A percentile compares a stretch with the other conserved stretches of the same genome.
Evolutionary conservation across 495 filamentous ascomycete genomes (phyloP).

Genomic region (Articulospora tetracladia): DNA sequence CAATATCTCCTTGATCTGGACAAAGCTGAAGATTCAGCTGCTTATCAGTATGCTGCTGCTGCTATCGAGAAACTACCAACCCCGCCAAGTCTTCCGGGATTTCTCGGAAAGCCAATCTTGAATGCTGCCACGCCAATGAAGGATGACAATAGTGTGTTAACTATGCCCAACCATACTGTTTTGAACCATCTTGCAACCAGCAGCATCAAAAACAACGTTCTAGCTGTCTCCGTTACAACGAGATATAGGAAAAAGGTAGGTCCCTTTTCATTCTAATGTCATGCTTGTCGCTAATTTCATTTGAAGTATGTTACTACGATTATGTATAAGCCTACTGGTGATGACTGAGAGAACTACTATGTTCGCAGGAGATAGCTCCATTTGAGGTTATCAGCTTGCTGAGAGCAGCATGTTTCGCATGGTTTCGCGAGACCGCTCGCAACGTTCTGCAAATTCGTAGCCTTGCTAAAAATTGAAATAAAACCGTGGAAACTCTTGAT

Average conservation of each 20-base stretch:
- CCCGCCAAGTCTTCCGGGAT: conserved; percentile 84
- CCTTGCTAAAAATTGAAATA: not conserved
- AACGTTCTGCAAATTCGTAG: not conserved
- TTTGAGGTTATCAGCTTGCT: too few relatives aligned
- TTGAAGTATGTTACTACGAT: conserved; percentile 92
- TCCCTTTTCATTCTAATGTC: not conserved
- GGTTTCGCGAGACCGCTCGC: not conserved
- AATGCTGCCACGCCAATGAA: conserved; percentile 89
- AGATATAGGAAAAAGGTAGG: conserved; percentile 92
- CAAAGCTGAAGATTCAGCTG: conserved; percentile 68
- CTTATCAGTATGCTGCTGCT: conserved; percentile 62
- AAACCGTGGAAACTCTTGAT: not conserved
- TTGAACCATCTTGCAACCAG: conserved; percentile 97
- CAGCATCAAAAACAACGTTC: conserved; percentile 92
- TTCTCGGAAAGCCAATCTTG: conserved; percentile 90
- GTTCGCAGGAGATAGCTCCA: too few relatives aligned
- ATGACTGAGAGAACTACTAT: conserved; percentile 16
- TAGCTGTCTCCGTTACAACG: conserved; percentile 96
- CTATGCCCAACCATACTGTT: conserved; percentile 94
- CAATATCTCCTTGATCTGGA: conserved; percentile 84
- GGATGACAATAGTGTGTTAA: conserved; percentile 94
- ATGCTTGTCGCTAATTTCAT: not conserved
- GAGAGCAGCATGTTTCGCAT: too few relatives aligned
- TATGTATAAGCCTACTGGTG: conserved; percentile 84
- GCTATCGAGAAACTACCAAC: conserved; percentile 71